phyloP scores from a whole-genome alignment of 257 asterid species.

The Fraxinus anomala region DNA sequence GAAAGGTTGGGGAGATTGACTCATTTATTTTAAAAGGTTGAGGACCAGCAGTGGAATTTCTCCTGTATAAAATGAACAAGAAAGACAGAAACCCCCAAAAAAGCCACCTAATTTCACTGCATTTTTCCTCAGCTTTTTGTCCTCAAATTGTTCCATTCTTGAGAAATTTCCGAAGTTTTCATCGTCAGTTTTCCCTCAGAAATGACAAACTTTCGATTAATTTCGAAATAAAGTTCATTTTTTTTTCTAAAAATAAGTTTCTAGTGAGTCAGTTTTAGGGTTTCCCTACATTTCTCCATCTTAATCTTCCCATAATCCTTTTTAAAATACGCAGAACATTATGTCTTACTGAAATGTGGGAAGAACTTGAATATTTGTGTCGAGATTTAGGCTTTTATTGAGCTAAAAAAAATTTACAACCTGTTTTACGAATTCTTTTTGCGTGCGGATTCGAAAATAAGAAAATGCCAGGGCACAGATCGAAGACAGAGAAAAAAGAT shows the following conservation, averaged over 20 bases:
- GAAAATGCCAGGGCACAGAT: slow-evolving; percentile 75
- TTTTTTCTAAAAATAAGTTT: not conserved
- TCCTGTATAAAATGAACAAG: slow-evolving; percentile 14
- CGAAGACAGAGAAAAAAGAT: slow-evolving; percentile 69
- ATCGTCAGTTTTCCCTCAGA: not conserved
- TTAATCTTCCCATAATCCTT: slow-evolving; percentile 16
- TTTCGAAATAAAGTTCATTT: slow-evolving; percentile 17
- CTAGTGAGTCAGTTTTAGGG: slow-evolving; percentile 26
- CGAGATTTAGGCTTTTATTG: slow-evolving; percentile 39
- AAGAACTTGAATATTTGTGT: slow-evolving; percentile 27
- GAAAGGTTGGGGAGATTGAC: not conserved
- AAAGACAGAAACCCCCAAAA: slow-evolving; percentile 25
- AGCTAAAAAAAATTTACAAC: not conserved
- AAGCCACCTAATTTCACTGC: slow-evolving; percentile 60
- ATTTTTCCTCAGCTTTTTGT: slow-evolving; percentile 33
- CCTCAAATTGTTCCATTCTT: slow-evolving; percentile 21
- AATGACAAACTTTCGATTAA: not conserved
- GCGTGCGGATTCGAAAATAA: slow-evolving; percentile 22
- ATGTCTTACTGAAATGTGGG: slow-evolving; percentile 37
- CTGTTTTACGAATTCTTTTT: slow-evolving; percentile 24
- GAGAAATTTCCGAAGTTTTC: slow-evolving; percentile 38
- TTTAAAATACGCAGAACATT: slow-evolving; percentile 27
- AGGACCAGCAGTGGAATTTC: not conserved
- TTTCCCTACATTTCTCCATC: slow-evolving; percentile 19
- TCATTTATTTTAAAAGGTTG: not conserved